Base-by-base conservation (phyloP, 2,329 filamentous ascomycete genomes). In the Pestalotiopsis sp. region DNA sequence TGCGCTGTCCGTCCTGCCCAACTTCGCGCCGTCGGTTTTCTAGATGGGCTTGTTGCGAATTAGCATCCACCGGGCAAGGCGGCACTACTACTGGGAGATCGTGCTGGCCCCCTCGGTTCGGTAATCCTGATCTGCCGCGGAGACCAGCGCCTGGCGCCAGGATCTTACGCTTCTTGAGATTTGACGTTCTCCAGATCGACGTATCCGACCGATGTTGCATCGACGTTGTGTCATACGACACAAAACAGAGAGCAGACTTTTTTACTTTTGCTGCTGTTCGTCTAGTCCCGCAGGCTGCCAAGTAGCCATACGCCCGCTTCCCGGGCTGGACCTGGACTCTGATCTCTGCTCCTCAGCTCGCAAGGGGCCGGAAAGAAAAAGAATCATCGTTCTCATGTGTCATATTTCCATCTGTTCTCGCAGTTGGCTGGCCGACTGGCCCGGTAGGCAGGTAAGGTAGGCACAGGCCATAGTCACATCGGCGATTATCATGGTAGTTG, bases 111-210 rank as follows among this genome's bases (percentile, higher is more conserved):
- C 31, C 59, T 38, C 59, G 59, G 59, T 20, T 61, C 25, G 59
- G 31, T 36, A 36, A 31, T 65, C 63, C 39, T 31, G 38, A 52
- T 38, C 62, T 25, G 20, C 67, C 72, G 74, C 74, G 45, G 36
- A 74, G 72, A 71, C 71, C 68, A 67, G 70, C 67, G 67, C 69
- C 71, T 67, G 66, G 68, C 67, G 67, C 69, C 71, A 68, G 66
- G 68, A 70, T 74, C 71, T 71, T 71, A 69, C 70, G 67, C 67
- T 71, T 70, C 71, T 69, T 70, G 71, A 72, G 71, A 74, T 73
- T 70, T 71, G 70, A 57, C 69, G 72, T 75, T 75, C 74, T 77
- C 73, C 73, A 77, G 76, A 77, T 78, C 76, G 74, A 77, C 76
- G 61, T 74, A 75, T 75, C 76, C 76, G 74, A 74, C 52, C 70